These are phyloP conservation scores for Malus orientalis DNA, from an alignment of 306 rosid species.

Conservation along the genomic window DNA sequence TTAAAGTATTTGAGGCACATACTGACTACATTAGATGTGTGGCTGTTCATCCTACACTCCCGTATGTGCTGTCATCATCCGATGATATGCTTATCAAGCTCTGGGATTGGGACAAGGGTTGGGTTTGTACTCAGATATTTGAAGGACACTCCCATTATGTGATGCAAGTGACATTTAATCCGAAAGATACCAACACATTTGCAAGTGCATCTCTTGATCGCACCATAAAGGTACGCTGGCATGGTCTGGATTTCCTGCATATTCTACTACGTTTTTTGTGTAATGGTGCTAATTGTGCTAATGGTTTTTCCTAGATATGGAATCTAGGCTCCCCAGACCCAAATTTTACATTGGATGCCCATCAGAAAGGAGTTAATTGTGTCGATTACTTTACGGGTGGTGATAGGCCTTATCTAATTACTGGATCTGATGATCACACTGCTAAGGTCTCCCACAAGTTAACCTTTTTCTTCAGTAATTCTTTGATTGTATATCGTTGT, in stretches of 20 bases:
- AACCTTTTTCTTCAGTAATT: constrained; percentile 1
- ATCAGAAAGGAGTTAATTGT: constrained; percentile 96
- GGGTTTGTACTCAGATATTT: constrained; percentile 96
- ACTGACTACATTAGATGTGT: constrained; percentile 97
- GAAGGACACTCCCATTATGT: constrained; percentile 99
- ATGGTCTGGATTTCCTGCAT: constrained; percentile 5
- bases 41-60: constrained; percentile 97
- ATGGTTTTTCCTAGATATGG: constrained; percentile 60
- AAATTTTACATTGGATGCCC: constrained; percentile 96
- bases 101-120: constrained; percentile 99
- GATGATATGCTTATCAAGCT: constrained; percentile 99
- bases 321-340: constrained; percentile 99
- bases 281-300: constrained; percentile 11
- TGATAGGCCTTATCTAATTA: constrained; percentile 92
- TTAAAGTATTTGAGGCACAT: constrained; percentile 97
- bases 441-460: constrained; percentile 64
- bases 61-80: constrained; percentile 92
- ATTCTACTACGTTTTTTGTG: constrained; percentile 7
- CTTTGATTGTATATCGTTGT: constrained; percentile 1
- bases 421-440: constrained; percentile 98
- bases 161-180: constrained; percentile 99
- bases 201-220: constrained; percentile 99
- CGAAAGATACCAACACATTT: constrained; percentile 97
- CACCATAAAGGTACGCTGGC: constrained; percentile 75
- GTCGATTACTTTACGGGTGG: constrained; percentile 99